Conservation (phyloP, 306 rosid species). For the Prunus kanzakura region DNA sequence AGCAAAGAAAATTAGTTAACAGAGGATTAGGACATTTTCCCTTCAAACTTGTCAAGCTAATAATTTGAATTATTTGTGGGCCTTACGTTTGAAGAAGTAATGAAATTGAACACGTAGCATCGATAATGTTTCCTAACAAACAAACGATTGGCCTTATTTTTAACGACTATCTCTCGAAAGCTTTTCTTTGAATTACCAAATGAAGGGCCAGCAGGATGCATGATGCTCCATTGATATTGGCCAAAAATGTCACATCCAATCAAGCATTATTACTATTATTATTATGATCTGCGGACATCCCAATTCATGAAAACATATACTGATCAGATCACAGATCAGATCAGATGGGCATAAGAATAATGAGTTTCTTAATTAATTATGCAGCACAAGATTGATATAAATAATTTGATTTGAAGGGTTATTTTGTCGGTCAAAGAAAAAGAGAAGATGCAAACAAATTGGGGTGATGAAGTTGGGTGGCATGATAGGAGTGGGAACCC, state of each 20-base stretch:
- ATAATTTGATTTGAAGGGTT: conserved; percentile 20
- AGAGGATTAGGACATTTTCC: background rate
- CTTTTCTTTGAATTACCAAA: background rate
- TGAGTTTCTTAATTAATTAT: background rate
- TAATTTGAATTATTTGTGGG: conserved; percentile 14
- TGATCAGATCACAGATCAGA: background rate
- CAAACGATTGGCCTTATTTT: background rate
- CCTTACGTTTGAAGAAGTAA: background rate
- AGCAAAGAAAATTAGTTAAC: too few species aligned
- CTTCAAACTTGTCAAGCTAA: background rate
- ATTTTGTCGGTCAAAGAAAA: conserved; percentile 61
- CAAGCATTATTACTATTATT: background rate
- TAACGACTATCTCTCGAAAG: background rate
- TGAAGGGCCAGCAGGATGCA: background rate
- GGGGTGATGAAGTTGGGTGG: conserved; percentile 41
- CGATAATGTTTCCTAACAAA: background rate
- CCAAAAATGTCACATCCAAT: conserved; percentile 10
- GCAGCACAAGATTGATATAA: background rate
- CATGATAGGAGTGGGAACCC: conserved; percentile 66
- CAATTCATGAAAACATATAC: background rate
- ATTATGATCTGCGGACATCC: background rate
- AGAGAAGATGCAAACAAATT: conserved; percentile 2
- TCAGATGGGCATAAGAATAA: background rate
- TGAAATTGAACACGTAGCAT: background rate
- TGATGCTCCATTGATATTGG: conserved; percentile 1